phyloP scores from a whole-genome alignment of 2,329 filamentous ascomycete species.

The Diaporthe citrichinensis region DNA sequence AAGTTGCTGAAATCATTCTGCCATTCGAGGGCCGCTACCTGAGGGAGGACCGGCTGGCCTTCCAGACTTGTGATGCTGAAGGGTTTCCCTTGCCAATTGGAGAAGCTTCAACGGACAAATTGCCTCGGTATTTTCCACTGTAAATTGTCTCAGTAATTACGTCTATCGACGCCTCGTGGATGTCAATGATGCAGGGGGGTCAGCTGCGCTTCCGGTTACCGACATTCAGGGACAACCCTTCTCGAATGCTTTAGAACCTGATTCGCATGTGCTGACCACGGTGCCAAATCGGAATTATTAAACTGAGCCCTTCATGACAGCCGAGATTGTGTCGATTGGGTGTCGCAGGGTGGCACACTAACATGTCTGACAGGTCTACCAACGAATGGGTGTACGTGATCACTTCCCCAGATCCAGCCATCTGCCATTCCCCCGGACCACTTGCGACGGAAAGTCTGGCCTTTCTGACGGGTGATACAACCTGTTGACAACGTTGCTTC shows the following conservation, averaged over 20 bases:
- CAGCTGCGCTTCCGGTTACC: constrained; percentile 8
- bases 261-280: background rate
- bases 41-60: background rate
- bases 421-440: constrained; percentile 19
- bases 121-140: background rate
- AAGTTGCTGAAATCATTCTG: background rate
- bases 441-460: background rate
- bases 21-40: background rate
- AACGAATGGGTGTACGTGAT: constrained; percentile 11
- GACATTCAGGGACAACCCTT: background rate
- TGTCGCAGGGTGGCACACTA: background rate
- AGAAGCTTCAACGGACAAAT: too few relatives aligned
- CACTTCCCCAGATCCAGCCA: constrained; percentile 19
- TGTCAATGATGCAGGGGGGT: background rate
- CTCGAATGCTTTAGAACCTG: background rate
- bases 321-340: background rate
- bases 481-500: constrained; percentile 34
- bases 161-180: constrained; percentile 3
- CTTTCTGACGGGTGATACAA: constrained; percentile 11
- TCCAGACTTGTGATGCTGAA: background rate
- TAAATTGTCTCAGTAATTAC: constrained; percentile 4
- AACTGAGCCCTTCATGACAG: background rate
- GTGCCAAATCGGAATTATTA: background rate
- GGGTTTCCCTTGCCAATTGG: background rate
- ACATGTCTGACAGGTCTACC: background rate